These are phyloP conservation scores for Parietaria judaica DNA, from an alignment of 306 rosid genomes.

Conservation along the genomic window DNA sequence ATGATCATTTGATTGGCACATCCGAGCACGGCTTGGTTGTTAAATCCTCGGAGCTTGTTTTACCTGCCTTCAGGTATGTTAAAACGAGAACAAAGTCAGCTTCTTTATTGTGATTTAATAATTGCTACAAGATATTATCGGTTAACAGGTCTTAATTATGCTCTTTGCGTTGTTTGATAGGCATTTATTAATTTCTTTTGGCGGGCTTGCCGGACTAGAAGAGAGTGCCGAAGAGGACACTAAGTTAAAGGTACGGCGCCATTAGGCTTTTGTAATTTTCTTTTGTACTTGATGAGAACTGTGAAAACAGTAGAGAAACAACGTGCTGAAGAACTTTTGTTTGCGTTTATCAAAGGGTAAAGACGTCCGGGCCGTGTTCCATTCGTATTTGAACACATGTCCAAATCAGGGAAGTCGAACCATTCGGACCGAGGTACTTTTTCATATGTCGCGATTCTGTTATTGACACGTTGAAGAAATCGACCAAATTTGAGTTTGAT, in stretches of 20 bases:
- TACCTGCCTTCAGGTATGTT: conserved; percentile 72
- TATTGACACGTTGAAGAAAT: too few species aligned
- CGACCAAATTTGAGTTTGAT: too few species aligned
- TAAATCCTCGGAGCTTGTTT: conserved; percentile 59
- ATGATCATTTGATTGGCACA: conserved; percentile 80
- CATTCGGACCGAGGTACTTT: conserved; percentile 86
- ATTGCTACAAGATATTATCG: background rate
- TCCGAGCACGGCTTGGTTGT: conserved; percentile 82
- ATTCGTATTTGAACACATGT: conserved; percentile 73
- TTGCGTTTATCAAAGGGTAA: conserved; percentile 37
- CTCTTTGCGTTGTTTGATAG: conserved; percentile 28
- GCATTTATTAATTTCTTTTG: conserved; percentile 87
- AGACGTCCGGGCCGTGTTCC: conserved; percentile 44
- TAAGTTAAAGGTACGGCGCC: conserved; percentile 46
- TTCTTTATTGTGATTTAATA: background rate
- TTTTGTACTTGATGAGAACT: background rate
- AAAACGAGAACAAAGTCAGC: background rate
- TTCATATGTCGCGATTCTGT: background rate
- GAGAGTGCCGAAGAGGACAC: conserved; percentile 89
- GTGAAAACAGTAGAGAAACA: background rate
- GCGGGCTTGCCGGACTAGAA: conserved; percentile 98
- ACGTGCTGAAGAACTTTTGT: conserved; percentile 4
- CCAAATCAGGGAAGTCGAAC: conserved; percentile 97
- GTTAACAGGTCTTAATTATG: background rate
- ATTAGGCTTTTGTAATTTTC: background rate